Base-by-base conservation (phyloP, 306 rosid species). In the Argentina anserina region DNA sequence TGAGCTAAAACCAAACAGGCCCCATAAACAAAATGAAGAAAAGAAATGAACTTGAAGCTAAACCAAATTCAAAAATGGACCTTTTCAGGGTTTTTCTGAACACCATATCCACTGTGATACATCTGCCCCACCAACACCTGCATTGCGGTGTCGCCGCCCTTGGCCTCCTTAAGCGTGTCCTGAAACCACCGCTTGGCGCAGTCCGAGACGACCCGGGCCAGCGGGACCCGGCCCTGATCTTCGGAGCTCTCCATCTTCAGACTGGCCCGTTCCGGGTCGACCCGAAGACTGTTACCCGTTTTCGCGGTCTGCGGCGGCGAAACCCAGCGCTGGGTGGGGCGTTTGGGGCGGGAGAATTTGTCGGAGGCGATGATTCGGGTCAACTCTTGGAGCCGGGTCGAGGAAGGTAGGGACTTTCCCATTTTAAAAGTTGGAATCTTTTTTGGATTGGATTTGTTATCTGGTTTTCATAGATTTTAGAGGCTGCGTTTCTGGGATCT, bases 121-220 rank as follows among this genome's bases (percentile, higher is more conserved):
- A 92, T 92, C 74, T 92, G 93, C 3, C 86, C 93, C 36, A 87
- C 91, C 67, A 92, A 78, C 79, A 92, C 80, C 81, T 92, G 93
- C 93, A 87, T 88, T 37, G 81, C 41, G 45, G 28, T 49, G 52
- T 90, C 95, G 0, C 98, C 98, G 46, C 86, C 81, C 72, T 75
- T 88, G 1, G 98, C 96, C 83, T 88, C 95, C 82, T 85, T 85
- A 58, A 90, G 96, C 9, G 98, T 78, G 58, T 92, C 98, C 40
- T 76, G 92, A 31, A 92, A 90, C 98, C 98, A 90, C 66, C 98
- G 96, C 75, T 76, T 82, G 0, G 79, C 73, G 72, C 98, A 92
- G 59, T 90, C 91, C 13, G 92, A 80, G 3, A 92, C 98, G 63
- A 92, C 95, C 56, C n/a, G 72, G 18, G 86, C 79, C 8, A 92